These are phyloP conservation scores for Talaromyces rugulosus DNA, from an alignment of 2,329 filamentous ascomycete genomes.

Conservation along the genomic window DNA sequence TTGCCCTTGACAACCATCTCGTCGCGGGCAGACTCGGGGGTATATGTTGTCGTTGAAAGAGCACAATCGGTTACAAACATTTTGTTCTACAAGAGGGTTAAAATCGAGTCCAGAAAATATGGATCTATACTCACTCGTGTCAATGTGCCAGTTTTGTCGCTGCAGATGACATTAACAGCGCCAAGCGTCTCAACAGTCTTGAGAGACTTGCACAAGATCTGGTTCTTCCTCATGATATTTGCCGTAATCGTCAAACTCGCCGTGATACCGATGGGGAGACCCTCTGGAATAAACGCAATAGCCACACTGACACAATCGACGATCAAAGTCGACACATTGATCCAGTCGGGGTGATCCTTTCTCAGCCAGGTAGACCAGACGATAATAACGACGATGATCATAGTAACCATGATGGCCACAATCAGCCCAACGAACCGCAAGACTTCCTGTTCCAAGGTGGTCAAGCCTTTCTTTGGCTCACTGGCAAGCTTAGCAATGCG, in stretches of 20 bases:
- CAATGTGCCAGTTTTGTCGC: constrained; percentile 65
- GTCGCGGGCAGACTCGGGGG: constrained; percentile 50
- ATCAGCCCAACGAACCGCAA: constrained; percentile 56
- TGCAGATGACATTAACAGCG: constrained; percentile 68
- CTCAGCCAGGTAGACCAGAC: constrained; percentile 71
- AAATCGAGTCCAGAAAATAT: neutral
- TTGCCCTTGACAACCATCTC: constrained; percentile 26
- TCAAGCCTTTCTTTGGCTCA: constrained; percentile 63
- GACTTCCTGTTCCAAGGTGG: constrained; percentile 68
- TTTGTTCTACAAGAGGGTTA: constrained; percentile 49
- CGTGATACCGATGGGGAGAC: constrained; percentile 65
- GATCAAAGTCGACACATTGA: constrained; percentile 67
- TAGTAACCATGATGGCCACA: constrained; percentile 14
- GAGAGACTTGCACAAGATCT: constrained; percentile 73
- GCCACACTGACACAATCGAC: constrained; percentile 69
- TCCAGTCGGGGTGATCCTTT: constrained; percentile 63
- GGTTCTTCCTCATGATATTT: constrained; percentile 71
- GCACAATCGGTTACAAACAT: constrained; percentile 70
- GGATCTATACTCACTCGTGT: constrained; percentile 26
- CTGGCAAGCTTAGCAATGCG: constrained; percentile 69
- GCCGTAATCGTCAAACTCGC: constrained; percentile 71
- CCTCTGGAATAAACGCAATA: constrained; percentile 73
- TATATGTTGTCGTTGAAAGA: constrained; percentile 44
- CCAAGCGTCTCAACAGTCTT: constrained; percentile 75
- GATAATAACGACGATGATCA: constrained; percentile 53